Percentiles rank a stretch among this genome's conserved stretches.
These are phyloP conservation scores for Calonectria pteridis DNA, from an alignment of 2,329 filamentous ascomycete genomes.

Conservation along the genomic window DNA sequence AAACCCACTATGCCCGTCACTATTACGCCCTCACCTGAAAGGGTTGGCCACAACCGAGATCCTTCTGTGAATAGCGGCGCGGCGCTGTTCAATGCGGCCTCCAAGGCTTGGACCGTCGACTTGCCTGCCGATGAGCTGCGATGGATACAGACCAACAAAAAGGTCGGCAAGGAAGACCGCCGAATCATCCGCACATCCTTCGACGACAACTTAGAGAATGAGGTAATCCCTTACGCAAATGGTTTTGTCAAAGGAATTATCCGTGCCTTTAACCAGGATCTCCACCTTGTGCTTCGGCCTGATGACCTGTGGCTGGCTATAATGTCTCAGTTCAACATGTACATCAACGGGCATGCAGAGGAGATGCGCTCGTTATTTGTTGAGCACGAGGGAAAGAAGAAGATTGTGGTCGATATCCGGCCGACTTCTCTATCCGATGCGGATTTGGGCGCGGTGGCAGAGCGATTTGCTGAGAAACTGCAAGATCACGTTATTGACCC, in stretches of 20 bases:
- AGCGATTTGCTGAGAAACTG: neutral
- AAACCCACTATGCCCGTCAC: neutral
- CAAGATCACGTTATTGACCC: neutral
- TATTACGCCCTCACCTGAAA: neutral
- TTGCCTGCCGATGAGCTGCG: neutral
- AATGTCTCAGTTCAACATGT: neutral
- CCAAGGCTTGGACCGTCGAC: neutral
- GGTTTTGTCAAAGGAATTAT: neutral
- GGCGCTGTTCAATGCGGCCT: neutral
- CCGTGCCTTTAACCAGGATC: neutral
- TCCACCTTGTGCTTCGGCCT: neutral
- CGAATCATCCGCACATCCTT: neutral
- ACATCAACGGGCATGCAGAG: neutral
- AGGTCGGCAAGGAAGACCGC: neutral
- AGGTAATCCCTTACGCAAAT: neutral
- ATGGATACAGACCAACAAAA: neutral
- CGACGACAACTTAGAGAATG: neutral
- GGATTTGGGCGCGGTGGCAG: neutral
- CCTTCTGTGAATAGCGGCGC: neutral
- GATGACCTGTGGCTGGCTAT: constrained; percentile 9
- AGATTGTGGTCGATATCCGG: neutral
- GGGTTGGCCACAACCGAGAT: neutral
- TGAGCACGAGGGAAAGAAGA: neutral
- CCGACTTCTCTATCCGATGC: neutral
- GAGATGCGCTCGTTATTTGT: constrained; percentile 7